A percentile compares a stretch with the other conserved stretches of the same genome.
Conservation (phyloP, 2,329 filamentous ascomycete genomes). For the Alternaria sp. region DNA sequence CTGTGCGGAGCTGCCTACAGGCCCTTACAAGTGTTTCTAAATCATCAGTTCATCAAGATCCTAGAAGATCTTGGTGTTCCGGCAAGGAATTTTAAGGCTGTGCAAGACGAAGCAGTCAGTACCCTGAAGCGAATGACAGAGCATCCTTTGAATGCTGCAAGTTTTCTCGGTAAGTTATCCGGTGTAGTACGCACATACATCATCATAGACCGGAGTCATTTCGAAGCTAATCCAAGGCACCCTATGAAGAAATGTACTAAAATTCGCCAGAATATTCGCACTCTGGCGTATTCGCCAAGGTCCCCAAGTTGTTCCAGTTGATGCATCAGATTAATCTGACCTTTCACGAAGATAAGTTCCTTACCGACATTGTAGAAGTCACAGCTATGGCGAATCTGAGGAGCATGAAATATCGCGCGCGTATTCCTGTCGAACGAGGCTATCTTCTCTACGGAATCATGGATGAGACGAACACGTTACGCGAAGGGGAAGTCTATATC, state of each 20-base stretch:
- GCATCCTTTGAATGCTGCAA: constrained; percentile 68
- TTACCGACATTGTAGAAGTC: constrained; percentile 75
- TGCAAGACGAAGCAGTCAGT: constrained; percentile 71
- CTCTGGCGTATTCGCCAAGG: constrained; percentile 67
- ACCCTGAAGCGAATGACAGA: constrained; percentile 68
- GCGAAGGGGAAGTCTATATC: constrained; percentile 74
- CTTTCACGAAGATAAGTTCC: constrained; percentile 73
- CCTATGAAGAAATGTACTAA: background rate
- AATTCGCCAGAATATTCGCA: constrained; percentile 59
- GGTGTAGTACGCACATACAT: too few relatives aligned
- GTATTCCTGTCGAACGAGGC: constrained; percentile 75
- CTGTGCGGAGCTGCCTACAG: constrained; percentile 75
- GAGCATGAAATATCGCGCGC: constrained; percentile 78
- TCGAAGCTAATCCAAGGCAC: background rate
- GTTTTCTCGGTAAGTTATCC: constrained; percentile 62
- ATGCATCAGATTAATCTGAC: constrained; percentile 67
- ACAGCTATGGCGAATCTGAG: constrained; percentile 75
- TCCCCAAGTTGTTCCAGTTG: constrained; percentile 70
- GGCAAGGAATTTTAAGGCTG: constrained; percentile 66
- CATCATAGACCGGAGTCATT: background rate
- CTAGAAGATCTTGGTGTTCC: constrained; percentile 78
- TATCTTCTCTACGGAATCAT: constrained; percentile 84
- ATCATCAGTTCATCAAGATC: constrained; percentile 85
- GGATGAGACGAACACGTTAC: constrained; percentile 77
- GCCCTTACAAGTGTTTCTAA: constrained; percentile 75